Base-by-base conservation (phyloP, 805 yeast species). In the Starmerella asiatica region DNA sequence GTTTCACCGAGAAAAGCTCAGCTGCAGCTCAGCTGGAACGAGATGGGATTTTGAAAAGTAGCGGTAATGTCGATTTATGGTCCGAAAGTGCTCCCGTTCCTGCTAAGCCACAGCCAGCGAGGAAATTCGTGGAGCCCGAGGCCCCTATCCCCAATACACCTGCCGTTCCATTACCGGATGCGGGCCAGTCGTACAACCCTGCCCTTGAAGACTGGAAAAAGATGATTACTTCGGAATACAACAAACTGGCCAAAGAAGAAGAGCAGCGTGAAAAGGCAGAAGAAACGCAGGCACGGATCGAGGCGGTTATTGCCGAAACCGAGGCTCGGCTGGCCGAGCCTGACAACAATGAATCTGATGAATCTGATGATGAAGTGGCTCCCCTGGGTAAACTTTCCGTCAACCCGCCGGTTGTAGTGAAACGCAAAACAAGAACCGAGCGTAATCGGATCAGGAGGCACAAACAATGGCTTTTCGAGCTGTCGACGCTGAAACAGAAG, bases 111-210 rank as follows among this genome's bases (percentile, higher is more conserved):
- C 26, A 24, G 9, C 15, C 28, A 34, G 21, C 20, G 21, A 36
- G 57, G 44, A 17, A 50, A 56, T 39, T 21, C 27, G 21, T 32
- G 9, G 39, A 21, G 16, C 54, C 54, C 3, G 50, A 51, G 32
- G 49, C 55, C 1, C 49, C 52, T 3, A n/a, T 51, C 18, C 48
- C 47, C 11, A 47, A 41, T 7, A 37, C 53, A 1, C 31, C 38
- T 21, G 57, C 65, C 1, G 62, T 65, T 3, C 58, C 50, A 2
- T 41, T 75, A 3, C 85, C 94, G 11, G 77, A 78, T 51, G 91
- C 78, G 2, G 97, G 97, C 40, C 81, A 79, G 57, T 86, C 97
- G 2, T 91, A 84, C 56, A 91, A 91, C 56, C 98, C 98, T 20
- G 70, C 88, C 11, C 65, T 76, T 47, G 79, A 77, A 40, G 73